A percentile compares a stretch with the other conserved stretches of the same genome.
Conservation (phyloP, 108 stramenopile genomes). For the Asterionellopsis glacialis region DNA sequence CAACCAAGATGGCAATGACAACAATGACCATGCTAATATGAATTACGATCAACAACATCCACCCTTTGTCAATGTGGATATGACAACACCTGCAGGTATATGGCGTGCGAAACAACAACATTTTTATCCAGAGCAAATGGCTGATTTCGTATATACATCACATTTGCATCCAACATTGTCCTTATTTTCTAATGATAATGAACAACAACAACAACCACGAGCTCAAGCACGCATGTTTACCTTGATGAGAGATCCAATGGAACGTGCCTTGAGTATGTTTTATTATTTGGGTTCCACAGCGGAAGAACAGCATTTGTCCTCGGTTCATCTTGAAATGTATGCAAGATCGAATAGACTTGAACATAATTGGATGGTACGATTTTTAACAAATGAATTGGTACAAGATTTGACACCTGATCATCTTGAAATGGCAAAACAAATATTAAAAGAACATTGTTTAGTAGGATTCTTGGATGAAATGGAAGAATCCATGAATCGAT, state of each 20-base stretch:
- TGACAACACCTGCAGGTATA: constrained; percentile 31
- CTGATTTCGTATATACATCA: constrained; percentile 35
- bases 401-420: constrained; percentile 6
- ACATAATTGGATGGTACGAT: constrained; percentile 47
- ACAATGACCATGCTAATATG: neutral
- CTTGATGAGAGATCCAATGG: constrained; percentile 31
- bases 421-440: constrained; percentile 35
- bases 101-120: constrained; percentile 24
- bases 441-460: constrained; percentile 32
- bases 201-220: neutral
- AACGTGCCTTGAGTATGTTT: constrained; percentile 23
- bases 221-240: constrained; percentile 4
- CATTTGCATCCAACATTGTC: constrained; percentile 5
- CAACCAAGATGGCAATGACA: neutral
- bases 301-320: constrained; percentile 5
- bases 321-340: constrained; percentile 35
- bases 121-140: constrained; percentile 20
- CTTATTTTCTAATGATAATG: neutral
- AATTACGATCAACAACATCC: neutral
- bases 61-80: constrained; percentile 34
- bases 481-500: constrained; percentile 25
- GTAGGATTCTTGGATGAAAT: constrained; percentile 39
- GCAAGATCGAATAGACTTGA: constrained; percentile 31
- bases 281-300: neutral
- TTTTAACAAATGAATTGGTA: constrained; percentile 11